Evolutionary conservation across 2,329 filamentous ascomycete species (phyloP).

Genomic region (Akanthomyces uredinophilus): DNA sequence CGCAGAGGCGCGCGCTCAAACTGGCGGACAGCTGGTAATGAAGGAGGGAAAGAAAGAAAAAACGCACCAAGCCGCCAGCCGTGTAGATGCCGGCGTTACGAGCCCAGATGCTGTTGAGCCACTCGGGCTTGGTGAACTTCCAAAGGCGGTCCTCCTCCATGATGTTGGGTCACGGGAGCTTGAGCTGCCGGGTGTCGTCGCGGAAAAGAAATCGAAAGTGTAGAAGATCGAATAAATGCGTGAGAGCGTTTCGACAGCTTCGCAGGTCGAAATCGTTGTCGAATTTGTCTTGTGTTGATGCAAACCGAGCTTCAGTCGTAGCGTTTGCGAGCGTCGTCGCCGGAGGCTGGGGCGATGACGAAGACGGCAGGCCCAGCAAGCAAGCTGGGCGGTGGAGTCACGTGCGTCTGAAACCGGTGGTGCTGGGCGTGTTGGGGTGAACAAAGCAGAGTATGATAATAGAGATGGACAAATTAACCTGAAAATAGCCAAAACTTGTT

Average conservation of each 20-base stretch:
- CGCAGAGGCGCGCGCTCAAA: background rate
- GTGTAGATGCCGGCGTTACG: constrained; percentile 60
- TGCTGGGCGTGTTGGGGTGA: background rate
- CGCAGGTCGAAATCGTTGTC: background rate
- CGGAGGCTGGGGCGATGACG: constrained; percentile 9
- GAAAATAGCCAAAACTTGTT: no score
- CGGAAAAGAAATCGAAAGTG: no score
- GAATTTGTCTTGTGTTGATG: background rate
- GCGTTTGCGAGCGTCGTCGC: background rate
- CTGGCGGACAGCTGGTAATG: background rate
- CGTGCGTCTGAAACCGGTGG: constrained; percentile 5
- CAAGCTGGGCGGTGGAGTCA: background rate
- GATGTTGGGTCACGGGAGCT: background rate
- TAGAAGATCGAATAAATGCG: background rate
- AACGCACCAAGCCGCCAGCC: constrained; percentile 57
- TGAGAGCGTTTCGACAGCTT: background rate
- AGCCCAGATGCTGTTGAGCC: constrained; percentile 60
- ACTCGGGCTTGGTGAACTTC: constrained; percentile 62
- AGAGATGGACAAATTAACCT: no score
- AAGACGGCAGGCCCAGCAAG: background rate
- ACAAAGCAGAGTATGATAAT: background rate
- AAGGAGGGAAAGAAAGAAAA: background rate
- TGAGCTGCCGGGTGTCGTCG: background rate
- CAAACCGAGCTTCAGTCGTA: background rate
- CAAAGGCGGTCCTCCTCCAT: constrained; percentile 58